Base-by-base conservation (phyloP, 116 monocot species). In the Dioscorea cayenensis region DNA sequence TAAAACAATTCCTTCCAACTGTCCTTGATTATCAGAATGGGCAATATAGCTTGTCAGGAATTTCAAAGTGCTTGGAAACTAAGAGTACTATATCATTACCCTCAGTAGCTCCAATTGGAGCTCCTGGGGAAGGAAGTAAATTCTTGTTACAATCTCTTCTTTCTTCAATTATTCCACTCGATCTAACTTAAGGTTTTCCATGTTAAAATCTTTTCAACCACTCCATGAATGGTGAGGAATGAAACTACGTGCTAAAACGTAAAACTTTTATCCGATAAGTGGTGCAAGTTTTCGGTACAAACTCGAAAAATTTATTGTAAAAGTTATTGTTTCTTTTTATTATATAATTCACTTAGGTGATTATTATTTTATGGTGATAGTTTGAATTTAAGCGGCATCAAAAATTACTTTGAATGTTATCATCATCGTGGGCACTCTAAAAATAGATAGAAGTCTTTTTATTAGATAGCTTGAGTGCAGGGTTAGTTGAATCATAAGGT, bases 191-290 rank as follows among this genome's bases (percentile, higher is more conserved):
- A 19, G 65, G 60, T 48, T 51, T 73, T 71, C 76, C 36, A 14
- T 80, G 51, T 70, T 74, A 43, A 71, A 99, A 94, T n/a, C 71
- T 99, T 94, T 88, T 89, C 99, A 72, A 99, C 94, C 80, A 77
- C 81, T 68, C 94, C 99, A 28, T 99, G 94, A 94, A 80, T 91
- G 63, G 78, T 70, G 23, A 74, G 76, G 58, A 89, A 86, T 69
- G 88, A 84, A 80, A 73, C 49, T 48, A n/a, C 65, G n/a, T 20
- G 59, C 66, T 70, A 79, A 82, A 78, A 52, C 75, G 7, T n/a
- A 85, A 84, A 66, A 67, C 78, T 36, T 70, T 76, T 81, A 64
- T 71, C 75, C 81, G 66, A 81, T 80, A 21, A 85, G 78, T 65
- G 81, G 76, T 77, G 82, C 67, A 16, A 78, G 78, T 71, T 88